Evolutionary conservation across 768 basidiomycete species (phyloP).

Genomic region (Psilocybe subaeruginosa): DNA sequence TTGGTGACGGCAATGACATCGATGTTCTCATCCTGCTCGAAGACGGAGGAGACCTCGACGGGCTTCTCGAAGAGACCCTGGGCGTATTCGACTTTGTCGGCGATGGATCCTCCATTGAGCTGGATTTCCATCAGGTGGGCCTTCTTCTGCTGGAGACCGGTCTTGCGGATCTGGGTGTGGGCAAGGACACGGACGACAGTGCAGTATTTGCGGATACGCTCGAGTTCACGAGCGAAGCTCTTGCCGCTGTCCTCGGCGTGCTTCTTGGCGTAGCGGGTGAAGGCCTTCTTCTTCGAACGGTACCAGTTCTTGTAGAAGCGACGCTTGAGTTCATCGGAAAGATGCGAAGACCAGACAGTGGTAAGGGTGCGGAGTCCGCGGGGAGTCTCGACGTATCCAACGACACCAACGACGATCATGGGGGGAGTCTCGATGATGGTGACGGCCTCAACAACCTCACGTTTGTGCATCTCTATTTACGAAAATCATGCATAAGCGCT

Average conservation of each 20-base stretch:
- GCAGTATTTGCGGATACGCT: constrained; percentile 99
- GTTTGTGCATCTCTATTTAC: constrained; percentile 96
- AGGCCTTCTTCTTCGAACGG: constrained; percentile 99
- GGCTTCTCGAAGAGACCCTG: constrained; percentile 96
- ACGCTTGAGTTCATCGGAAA: constrained; percentile 97
- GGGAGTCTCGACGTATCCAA: constrained; percentile 99
- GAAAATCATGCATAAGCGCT: not conserved
- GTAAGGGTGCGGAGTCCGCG: constrained; percentile 98
- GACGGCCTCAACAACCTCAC: constrained; percentile 98
- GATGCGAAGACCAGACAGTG: constrained; percentile 97
- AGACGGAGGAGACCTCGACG: constrained; percentile 80
- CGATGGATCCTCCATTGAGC: constrained; percentile 93
- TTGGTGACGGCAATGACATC: constrained; percentile 99
- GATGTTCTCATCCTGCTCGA: constrained; percentile 96
- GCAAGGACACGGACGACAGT: constrained; percentile 99
- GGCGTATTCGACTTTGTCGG: constrained; percentile 98
- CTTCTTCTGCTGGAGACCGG: constrained; percentile 98
- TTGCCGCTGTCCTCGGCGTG: constrained; percentile 94
- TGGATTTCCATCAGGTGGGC: constrained; percentile 99
- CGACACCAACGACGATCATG: constrained; percentile 94
- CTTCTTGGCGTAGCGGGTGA: constrained; percentile 99
- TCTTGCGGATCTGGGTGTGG: constrained; percentile 99
- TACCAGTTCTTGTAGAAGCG: constrained; percentile 99
- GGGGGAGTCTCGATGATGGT: constrained; percentile 96
- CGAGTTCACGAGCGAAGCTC: constrained; percentile 91